Conservation (phyloP, 345 rosid genomes). For the Gossypium raimondii region DNA sequence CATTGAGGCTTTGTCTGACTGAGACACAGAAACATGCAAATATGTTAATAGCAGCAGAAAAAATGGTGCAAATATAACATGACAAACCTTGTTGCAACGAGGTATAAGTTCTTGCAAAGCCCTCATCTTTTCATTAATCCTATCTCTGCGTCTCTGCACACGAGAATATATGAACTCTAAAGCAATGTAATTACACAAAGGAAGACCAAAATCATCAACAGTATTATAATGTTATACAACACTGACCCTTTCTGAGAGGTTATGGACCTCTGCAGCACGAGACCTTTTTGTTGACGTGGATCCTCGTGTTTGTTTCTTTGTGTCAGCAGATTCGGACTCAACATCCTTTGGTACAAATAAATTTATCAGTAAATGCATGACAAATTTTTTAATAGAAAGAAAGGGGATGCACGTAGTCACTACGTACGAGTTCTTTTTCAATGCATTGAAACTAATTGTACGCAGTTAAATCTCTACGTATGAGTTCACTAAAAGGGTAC, state of each 20-base stretch:
- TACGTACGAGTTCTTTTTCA: too few species aligned
- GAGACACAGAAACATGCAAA: constrained; percentile 11
- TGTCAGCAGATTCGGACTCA: constrained; percentile 51
- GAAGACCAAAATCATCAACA: constrained; percentile 3
- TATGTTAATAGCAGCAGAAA: neutral
- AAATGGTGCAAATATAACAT: neutral
- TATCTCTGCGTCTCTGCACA: constrained; percentile 55
- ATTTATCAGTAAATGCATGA: neutral
- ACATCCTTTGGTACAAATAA: constrained; percentile 37
- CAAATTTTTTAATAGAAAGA: neutral
- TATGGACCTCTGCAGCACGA: constrained; percentile 97
- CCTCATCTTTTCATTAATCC: constrained; percentile 64
- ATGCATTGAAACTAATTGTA: too few species aligned
- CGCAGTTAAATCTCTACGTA: too few species aligned
- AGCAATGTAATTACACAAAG: neutral
- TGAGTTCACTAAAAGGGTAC: too few species aligned
- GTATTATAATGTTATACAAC: neutral
- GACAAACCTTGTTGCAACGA: constrained; percentile 41
- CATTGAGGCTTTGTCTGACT: constrained; percentile 66
- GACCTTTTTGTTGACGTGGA: constrained; percentile 65
- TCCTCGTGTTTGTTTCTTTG: constrained; percentile 52
- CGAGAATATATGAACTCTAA: neutral
- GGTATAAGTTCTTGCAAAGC: constrained; percentile 69
- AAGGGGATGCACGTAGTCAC: neutral
- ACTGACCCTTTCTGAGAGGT: constrained; percentile 91